These are phyloP conservation scores for Candida railenensis DNA, from an alignment of 805 yeast genomes.

Conservation along the genomic window DNA sequence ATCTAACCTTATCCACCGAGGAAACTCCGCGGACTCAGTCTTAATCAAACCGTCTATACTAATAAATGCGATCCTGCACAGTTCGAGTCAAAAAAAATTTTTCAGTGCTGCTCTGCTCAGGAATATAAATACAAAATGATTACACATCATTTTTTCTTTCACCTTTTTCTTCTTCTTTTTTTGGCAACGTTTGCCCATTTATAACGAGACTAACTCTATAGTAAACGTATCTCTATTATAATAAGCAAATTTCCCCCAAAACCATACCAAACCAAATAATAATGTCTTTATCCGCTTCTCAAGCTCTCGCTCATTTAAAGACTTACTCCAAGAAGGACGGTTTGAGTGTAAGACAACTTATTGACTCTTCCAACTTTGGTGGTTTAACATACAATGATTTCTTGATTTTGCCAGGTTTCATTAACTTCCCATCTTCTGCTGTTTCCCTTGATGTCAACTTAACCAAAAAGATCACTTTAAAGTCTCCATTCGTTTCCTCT, in stretches of 20 bases:
- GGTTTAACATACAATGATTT: constrained; percentile 98
- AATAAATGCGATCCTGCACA: not conserved
- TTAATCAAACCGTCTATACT: not conserved
- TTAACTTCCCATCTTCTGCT: constrained; percentile 75
- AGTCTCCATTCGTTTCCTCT: constrained; percentile 93
- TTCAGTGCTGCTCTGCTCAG: not conserved
- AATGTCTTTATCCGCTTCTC: constrained; percentile 43
- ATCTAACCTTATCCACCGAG: not conserved
- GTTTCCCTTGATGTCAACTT: constrained; percentile 82
- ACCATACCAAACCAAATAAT: not conserved
- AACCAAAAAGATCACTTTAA: constrained; percentile 88
- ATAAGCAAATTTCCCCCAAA: constrained; percentile 2
- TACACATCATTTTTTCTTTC: not conserved
- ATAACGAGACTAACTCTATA: constrained; percentile 1
- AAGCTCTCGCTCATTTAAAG: constrained; percentile 68
- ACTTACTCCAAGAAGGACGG: constrained; percentile 79
- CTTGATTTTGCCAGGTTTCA: constrained; percentile 91
- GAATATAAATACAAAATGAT: not conserved
- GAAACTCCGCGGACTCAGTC: not conserved
- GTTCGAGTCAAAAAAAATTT: not conserved
- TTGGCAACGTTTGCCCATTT: constrained; percentile 43
- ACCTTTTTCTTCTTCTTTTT: constrained; percentile 26
- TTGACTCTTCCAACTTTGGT: constrained; percentile 89
- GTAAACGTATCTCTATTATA: not conserved
- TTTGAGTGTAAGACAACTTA: constrained; percentile 73